Conservation (phyloP, 768 basidiomycete genomes). For the Leucocoprinus leucothites region DNA sequence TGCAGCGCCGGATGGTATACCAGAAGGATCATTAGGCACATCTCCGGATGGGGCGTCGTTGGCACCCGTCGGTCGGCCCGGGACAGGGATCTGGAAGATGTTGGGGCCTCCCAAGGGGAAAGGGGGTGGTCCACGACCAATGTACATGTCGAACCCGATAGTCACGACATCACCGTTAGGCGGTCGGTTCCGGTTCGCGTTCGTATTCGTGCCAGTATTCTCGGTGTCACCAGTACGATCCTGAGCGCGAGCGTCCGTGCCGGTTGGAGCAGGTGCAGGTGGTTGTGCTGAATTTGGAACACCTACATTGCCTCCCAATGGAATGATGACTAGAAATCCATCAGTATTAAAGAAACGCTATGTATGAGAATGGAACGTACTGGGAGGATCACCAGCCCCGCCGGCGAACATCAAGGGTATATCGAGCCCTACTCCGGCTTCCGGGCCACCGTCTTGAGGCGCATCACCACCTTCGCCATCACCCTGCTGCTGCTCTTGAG, state of each 20-base stretch:
- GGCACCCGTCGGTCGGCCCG: neutral
- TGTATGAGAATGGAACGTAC: neutral
- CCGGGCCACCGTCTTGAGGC: neutral
- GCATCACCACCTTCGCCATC: neutral
- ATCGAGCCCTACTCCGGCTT: neutral
- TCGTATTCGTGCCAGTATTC: neutral
- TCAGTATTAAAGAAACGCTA: neutral
- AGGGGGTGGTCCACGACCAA: constrained; percentile 17
- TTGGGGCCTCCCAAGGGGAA: neutral
- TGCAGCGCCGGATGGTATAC: neutral
- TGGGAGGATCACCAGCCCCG: neutral
- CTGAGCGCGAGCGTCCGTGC: neutral
- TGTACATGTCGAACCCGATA: constrained; percentile 39
- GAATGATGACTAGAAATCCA: neutral
- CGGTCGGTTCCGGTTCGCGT: neutral
- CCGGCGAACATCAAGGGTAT: neutral
- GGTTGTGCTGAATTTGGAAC: neutral
- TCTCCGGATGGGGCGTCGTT: neutral
- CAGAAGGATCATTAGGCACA: neutral
- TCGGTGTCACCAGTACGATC: neutral
- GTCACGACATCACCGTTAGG: constrained; percentile 25
- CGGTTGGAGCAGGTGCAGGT: neutral
- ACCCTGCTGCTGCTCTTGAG: constrained; percentile 2
- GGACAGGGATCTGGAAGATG: neutral
- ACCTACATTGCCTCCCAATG: neutral